A percentile compares a stretch with the other conserved stretches of the same genome.
These are phyloP conservation scores for Nannizzia gypsea DNA, from an alignment of 2,329 filamentous ascomycete species.

Conservation along the genomic window DNA sequence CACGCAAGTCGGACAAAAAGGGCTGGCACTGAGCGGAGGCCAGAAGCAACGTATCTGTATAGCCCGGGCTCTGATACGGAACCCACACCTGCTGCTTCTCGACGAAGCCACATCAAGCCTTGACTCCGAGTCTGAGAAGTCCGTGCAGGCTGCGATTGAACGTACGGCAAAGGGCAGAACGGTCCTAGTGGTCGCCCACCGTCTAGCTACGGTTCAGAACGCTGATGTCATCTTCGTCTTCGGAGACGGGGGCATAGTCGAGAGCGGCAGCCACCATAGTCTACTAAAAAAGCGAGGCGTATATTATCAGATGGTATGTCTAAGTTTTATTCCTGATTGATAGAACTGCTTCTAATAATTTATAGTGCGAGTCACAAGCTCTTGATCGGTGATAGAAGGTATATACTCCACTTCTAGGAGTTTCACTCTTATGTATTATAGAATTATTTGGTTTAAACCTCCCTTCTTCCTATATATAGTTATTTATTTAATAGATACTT, in stretches of 20 bases:
- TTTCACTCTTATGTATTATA: too few species aligned
- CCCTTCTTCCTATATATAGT: too few species aligned
- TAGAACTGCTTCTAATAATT: neutral
- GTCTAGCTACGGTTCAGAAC: constrained; percentile 65
- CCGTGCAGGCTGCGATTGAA: constrained; percentile 59
- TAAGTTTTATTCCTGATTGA: constrained; percentile 21
- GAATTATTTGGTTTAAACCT: too few species aligned
- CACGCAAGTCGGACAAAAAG: constrained; percentile 41
- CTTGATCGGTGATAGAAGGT: constrained; percentile 8
- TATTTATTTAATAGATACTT: too few species aligned
- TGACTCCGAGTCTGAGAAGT: constrained; percentile 54
- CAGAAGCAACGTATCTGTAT: constrained; percentile 47
- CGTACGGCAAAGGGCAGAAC: constrained; percentile 48
- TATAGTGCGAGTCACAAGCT: constrained; percentile 13
- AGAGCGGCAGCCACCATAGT: constrained; percentile 49
- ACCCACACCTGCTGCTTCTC: constrained; percentile 43
- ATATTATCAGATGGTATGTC: constrained; percentile 45
- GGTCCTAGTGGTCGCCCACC: constrained; percentile 65
- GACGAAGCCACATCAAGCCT: constrained; percentile 51
- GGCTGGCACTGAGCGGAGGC: constrained; percentile 40
- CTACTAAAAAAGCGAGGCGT: constrained; percentile 40
- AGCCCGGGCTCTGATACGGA: constrained; percentile 43
- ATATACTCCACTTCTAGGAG: too few species aligned
- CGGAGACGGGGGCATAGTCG: constrained; percentile 50
- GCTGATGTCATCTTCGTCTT: constrained; percentile 72